Evolutionary conservation across 805 yeast species (phyloP).

Genomic region (Nakazawaea siamensis): DNA sequence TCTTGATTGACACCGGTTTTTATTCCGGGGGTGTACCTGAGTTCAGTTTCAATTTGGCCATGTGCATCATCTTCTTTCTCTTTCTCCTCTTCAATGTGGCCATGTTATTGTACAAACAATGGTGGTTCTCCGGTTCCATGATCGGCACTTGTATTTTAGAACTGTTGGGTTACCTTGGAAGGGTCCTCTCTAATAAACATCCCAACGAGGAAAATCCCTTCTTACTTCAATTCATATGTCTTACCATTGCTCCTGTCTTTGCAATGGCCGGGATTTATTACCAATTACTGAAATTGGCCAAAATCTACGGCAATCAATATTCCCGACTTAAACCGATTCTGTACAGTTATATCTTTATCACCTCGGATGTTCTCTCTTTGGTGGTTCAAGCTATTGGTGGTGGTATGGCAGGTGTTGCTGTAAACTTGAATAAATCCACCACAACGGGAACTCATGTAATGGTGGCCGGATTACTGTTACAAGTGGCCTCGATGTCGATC

Average conservation of each 20-base stretch:
- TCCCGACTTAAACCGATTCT: constrained; percentile 47
- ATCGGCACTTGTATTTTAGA: constrained; percentile 53
- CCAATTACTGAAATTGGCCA: constrained; percentile 56
- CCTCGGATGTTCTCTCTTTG: constrained; percentile 57
- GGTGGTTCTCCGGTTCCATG: constrained; percentile 60
- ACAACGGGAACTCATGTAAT: constrained; percentile 54
- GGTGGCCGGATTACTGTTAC: constrained; percentile 74
- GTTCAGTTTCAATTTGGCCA: constrained; percentile 48
- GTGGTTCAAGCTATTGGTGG: constrained; percentile 73
- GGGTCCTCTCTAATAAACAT: constrained; percentile 38
- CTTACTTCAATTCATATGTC: constrained; percentile 55
- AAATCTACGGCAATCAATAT: constrained; percentile 47
- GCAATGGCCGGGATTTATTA: constrained; percentile 78
- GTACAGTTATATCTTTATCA: constrained; percentile 57
- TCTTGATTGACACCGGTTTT: constrained; percentile 3
- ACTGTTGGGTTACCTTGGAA: constrained; percentile 58
- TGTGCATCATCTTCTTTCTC: constrained; percentile 45
- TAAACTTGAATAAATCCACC: constrained; percentile 22
- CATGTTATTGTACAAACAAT: constrained; percentile 40
- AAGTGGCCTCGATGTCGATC: constrained; percentile 59
- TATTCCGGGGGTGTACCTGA: constrained; percentile 36
- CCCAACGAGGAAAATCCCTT: constrained; percentile 30
- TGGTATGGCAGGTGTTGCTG: constrained; percentile 51
- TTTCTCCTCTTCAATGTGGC: constrained; percentile 33
- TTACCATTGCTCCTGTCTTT: constrained; percentile 78